These are phyloP conservation scores for Eimeria necatrix DNA, from an alignment of 169 alveolate species.

Conservation along the genomic window DNA sequence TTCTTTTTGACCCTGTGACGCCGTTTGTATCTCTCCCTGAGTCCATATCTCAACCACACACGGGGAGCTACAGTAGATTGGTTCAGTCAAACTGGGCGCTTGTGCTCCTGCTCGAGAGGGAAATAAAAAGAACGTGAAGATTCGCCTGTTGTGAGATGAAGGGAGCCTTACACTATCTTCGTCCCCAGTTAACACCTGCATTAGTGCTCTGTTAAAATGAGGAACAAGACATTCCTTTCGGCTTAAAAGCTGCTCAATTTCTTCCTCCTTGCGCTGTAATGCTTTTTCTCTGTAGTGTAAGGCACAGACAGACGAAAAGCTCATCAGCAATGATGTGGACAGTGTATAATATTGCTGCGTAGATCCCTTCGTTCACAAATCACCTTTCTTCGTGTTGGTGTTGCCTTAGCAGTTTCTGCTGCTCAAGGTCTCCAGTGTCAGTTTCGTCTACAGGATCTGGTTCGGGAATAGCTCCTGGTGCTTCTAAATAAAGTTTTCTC, in stretches of 20 bases:
- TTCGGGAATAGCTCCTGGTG: conserved; percentile 57
- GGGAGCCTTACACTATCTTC: conserved; percentile 18
- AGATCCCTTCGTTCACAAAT: not conserved
- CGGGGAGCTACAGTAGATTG: no score
- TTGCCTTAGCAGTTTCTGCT: not conserved
- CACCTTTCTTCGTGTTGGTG: conserved; percentile 29
- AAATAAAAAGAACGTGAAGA: no score
- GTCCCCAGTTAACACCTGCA: not conserved
- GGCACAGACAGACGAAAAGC: not conserved
- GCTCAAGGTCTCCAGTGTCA: not conserved
- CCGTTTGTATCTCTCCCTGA: not conserved
- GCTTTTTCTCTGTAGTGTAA: conserved; percentile 25
- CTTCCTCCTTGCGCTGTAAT: not conserved
- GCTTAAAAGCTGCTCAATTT: not conserved
- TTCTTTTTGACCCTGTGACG: not conserved
- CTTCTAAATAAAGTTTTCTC: conserved; percentile 31
- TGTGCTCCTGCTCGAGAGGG: no score
- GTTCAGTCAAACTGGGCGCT: no score
- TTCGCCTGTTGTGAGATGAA: no score
- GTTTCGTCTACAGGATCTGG: conserved; percentile 50
- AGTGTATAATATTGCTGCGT: not conserved
- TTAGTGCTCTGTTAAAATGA: conserved; percentile 35
- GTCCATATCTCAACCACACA: not conserved
- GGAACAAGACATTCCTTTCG: conserved; percentile 35
- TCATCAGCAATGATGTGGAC: not conserved